Percentiles rank a stretch among this genome's conserved stretches.
Evolutionary conservation across 1,284 basidiomycete species (phyloP).

Genomic region (Malassezia arunalokei): DNA sequence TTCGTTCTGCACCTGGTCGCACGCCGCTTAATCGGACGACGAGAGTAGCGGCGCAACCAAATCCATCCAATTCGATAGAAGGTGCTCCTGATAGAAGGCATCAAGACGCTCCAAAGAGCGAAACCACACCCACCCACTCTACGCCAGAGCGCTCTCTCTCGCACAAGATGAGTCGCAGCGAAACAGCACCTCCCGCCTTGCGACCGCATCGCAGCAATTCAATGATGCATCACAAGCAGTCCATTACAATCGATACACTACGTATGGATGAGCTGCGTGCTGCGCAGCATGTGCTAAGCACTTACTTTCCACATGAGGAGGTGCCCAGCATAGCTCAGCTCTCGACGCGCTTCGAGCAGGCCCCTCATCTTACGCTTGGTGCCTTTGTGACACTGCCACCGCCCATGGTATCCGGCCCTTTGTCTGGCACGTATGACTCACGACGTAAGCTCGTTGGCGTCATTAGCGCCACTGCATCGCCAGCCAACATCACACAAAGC

Average conservation of each 20-base stretch:
- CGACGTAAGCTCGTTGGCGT: conserved; percentile 33
- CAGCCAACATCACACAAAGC: conserved; percentile 29
- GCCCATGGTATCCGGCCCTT: conserved; percentile 36
- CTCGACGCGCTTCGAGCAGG: conserved; percentile 27
- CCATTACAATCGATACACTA: conserved; percentile 29
- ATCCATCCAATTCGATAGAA: no score
- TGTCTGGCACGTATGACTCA: conserved; percentile 20
- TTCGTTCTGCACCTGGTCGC: no score
- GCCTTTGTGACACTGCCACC: conserved; percentile 29
- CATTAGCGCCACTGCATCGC: conserved; percentile 33
- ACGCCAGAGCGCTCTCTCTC: no score
- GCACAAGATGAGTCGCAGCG: no score
- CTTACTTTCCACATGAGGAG: conserved; percentile 30
- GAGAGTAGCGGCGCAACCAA: no score
- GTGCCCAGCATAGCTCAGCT: conserved; percentile 27
- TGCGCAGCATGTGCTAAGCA: conserved; percentile 25
- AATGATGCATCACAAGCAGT: background rate
- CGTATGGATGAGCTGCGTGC: conserved; percentile 27
- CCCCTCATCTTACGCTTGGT: conserved; percentile 39
- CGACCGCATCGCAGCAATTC: background rate
- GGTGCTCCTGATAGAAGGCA: no score
- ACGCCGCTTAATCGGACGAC: no score
- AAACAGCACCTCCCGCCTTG: background rate
- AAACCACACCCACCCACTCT: no score
- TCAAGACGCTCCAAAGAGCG: no score